These are phyloP conservation scores for Vitis hybrid DNA, from an alignment of 177 flowering plant species.

Conservation along the genomic window DNA sequence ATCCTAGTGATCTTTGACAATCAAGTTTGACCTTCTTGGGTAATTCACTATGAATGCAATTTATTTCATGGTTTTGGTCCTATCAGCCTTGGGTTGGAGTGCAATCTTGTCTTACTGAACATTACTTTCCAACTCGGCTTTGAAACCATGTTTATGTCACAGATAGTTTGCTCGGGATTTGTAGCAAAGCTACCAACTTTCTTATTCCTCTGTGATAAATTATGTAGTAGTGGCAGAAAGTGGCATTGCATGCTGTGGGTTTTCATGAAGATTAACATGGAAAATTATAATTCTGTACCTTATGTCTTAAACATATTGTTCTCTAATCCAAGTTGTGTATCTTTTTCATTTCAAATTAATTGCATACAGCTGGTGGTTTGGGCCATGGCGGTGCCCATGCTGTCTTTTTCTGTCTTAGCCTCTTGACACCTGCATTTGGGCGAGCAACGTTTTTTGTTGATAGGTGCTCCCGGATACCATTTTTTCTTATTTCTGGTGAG, in stretches of 20 bases:
- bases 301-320: not conserved
- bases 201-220: too few relatives aligned
- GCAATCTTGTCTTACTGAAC: too few relatives aligned
- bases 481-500: slow-evolving; percentile 91
- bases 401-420: slow-evolving; percentile 91
- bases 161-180: too few relatives aligned
- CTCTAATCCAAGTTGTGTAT: not conserved
- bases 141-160: too few relatives aligned
- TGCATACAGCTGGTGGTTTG: slow-evolving; percentile 89
- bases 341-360: slow-evolving; percentile 7
- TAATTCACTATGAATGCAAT: too few relatives aligned
- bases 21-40: too few relatives aligned
- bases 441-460: slow-evolving; percentile 86
- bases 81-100: too few relatives aligned
- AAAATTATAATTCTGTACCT: not conserved
- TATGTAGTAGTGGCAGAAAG: too few relatives aligned
- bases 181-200: too few relatives aligned
- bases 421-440: slow-evolving; percentile 94
- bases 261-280: not conserved
- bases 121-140: too few relatives aligned
- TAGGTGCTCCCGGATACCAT: slow-evolving; percentile 73
- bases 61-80: too few relatives aligned
- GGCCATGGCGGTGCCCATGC: slow-evolving; percentile 98
- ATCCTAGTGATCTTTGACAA: too few relatives aligned
- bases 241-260: not conserved